Percentiles rank a stretch among this genome's conserved stretches.
Evolutionary conservation across 768 basidiomycete species (phyloP).

Genomic region (Agrocybe chaxingu): DNA sequence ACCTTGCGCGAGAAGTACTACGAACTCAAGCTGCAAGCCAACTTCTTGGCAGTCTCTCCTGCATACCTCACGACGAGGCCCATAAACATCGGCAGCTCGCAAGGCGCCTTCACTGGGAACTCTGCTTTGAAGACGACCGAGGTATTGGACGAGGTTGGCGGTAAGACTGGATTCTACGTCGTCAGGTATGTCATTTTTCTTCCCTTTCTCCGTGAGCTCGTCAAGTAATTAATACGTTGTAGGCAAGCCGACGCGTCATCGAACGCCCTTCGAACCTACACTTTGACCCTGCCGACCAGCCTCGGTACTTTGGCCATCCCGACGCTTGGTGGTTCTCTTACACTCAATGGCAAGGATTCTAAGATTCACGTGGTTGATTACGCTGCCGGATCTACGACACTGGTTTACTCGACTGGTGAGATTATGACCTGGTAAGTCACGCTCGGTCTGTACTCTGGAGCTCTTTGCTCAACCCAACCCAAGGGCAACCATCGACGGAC

Average conservation of each 20-base stretch:
- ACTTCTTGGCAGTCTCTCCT: constrained; percentile 47
- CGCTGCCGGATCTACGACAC: constrained; percentile 35
- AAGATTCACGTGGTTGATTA: constrained; percentile 53
- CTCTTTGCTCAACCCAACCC: not conserved
- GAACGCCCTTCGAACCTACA: constrained; percentile 36
- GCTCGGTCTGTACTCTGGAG: not conserved
- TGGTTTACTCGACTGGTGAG: constrained; percentile 48
- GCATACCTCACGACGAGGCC: constrained; percentile 47
- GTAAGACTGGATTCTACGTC: constrained; percentile 44
- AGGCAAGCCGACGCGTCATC: constrained; percentile 40
- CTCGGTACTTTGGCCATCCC: constrained; percentile 40
- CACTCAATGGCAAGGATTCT: constrained; percentile 49
- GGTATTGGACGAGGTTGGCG: constrained; percentile 43
- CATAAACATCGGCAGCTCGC: constrained; percentile 35
- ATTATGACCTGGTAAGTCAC: constrained; percentile 42
- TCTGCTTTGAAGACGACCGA: constrained; percentile 47
- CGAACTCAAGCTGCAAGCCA: constrained; percentile 48
- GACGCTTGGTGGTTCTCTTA: constrained; percentile 37
- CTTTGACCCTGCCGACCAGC: constrained; percentile 41
- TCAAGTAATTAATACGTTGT: not conserved
- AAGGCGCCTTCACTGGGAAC: constrained; percentile 47
- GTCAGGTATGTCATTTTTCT: constrained; percentile 27
- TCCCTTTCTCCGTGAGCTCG: not conserved
- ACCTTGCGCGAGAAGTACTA: constrained; percentile 53
- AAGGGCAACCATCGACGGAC: constrained; percentile 47